Base-by-base conservation (phyloP, 164 flowering plant species). In the Nymphaea thermarum region DNA sequence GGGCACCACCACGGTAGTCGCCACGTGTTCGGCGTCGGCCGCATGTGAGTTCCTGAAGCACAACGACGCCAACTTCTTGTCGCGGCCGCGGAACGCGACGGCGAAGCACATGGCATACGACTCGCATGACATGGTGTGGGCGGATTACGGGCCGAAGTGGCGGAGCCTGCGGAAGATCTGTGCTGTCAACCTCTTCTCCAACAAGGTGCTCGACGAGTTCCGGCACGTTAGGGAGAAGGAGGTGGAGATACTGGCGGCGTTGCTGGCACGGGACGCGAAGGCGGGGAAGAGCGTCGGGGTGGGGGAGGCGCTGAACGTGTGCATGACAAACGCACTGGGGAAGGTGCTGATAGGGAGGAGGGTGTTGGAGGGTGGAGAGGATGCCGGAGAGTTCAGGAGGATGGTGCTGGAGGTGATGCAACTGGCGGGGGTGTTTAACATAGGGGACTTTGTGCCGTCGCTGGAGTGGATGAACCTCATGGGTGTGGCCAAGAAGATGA, bases 331-430 rank as follows among this genome's bases (percentile, higher is more conserved):
- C 67, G 87, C 96, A 2, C 71, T 93, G 10, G 86, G 76, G 15
- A 75, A 91, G 68, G 91, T 80, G 71, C 77, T 90, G 85, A 43
- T 93, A 0, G 98, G 98, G 15, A 57, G 71, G 57, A 71, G 88
- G 62, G 86, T 90, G 71, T 85, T 90, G 73, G 36, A 25, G 36
- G 86, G 83, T 3, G 36, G 1, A 25, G 36, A 79, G 69, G 42
- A 61, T 1, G 83, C 93, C 0, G 87, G 83, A 3, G 91, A 86
- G 76, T 92, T 92, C 74, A 87, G 86, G 70, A 77, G 81, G 8
- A 92, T 89, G 98, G 98, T 92, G 63, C 86, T 86, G 78, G 94
- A 92, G 80, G 41, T 86, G 75, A 91, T 91, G 98, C 87, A 76
- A 43, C 64, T 91, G 51, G 84, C 90, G 5, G 98, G 98, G 3